Evolutionary conservation across 495 filamentous ascomycete genomes (phyloP).

Genomic region (Penicillium desertorum): DNA sequence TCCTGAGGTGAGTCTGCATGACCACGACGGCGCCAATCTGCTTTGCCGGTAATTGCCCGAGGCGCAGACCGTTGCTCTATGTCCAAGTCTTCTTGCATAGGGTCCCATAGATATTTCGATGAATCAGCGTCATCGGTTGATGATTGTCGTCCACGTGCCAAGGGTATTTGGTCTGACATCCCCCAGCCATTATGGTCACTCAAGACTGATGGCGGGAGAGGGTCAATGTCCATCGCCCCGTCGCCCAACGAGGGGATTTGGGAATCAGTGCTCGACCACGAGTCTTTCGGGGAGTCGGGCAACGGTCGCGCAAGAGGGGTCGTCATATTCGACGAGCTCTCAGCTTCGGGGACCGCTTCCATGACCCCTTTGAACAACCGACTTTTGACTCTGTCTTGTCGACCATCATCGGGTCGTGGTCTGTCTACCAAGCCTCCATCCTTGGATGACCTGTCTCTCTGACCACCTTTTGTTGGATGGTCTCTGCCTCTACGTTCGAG

Average conservation of each 20-base stretch:
- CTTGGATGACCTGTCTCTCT: constrained; percentile 36
- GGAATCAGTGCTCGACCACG: constrained; percentile 31
- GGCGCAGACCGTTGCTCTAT: constrained; percentile 46
- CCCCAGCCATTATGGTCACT: constrained; percentile 44
- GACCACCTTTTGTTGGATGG: constrained; percentile 37
- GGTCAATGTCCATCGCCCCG: constrained; percentile 37
- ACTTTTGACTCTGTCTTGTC: constrained; percentile 40
- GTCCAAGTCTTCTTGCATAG: constrained; percentile 23
- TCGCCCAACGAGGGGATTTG: constrained; percentile 37
- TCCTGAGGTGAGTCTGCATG: constrained; percentile 29
- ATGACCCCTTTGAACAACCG: constrained; percentile 48
- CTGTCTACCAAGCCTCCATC: constrained; percentile 33
- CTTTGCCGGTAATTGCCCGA: constrained; percentile 43
- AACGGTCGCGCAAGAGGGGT: constrained; percentile 75
- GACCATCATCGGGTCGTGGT: constrained; percentile 37
- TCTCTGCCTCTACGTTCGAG: constrained; percentile 58
- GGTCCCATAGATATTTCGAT: constrained; percentile 26
- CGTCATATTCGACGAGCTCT: constrained; percentile 73
- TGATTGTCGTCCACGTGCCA: constrained; percentile 29
- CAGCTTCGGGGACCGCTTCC: constrained; percentile 52
- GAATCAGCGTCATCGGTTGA: constrained; percentile 29
- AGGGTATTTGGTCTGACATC: constrained; percentile 32
- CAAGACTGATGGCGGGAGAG: constrained; percentile 47
- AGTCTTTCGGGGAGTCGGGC: constrained; percentile 45
- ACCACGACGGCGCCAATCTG: constrained; percentile 41